Conservation (phyloP, 1,139 yeast species). For the Magnusiomyces magnusii region DNA sequence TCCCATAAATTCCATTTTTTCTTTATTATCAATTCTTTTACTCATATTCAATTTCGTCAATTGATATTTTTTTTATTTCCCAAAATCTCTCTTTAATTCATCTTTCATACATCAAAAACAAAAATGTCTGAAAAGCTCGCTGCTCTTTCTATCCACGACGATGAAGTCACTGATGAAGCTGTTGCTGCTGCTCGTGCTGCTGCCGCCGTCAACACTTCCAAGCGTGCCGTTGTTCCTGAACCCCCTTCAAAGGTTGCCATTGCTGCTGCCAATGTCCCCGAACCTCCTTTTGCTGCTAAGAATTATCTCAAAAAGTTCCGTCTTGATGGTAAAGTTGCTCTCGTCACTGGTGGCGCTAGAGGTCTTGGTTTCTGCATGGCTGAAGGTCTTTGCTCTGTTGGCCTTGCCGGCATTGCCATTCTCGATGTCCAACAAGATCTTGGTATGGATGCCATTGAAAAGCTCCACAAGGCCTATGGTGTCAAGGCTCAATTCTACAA, state of each 20-base stretch:
- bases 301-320: conserved; percentile 42
- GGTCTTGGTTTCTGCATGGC: conserved; percentile 60
- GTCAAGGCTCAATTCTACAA: conserved; percentile 55
- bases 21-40: too few relatives aligned
- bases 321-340: conserved; percentile 59
- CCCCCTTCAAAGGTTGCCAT: conserved; percentile 36
- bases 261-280: conserved; percentile 33
- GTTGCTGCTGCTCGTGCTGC: conserved; percentile 1
- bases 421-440: conserved; percentile 39
- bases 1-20: too few relatives aligned
- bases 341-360: conserved; percentile 65
- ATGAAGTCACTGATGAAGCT: conserved; percentile 1
- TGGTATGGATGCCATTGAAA: conserved; percentile 46
- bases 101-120: too few relatives aligned
- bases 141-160: conserved; percentile 3
- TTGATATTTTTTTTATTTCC: too few relatives aligned
- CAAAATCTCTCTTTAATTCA: neutral
- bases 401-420: conserved; percentile 56
- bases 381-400: conserved; percentile 61
- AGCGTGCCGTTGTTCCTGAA: conserved; percentile 35
- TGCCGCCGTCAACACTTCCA: conserved; percentile 22
- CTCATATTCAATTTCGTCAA: too few relatives aligned
- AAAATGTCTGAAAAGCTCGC: neutral
- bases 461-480: conserved; percentile 49
- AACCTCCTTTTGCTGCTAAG: conserved; percentile 33